These are phyloP conservation scores for Onygenales sp. DNA, from an alignment of 2,329 filamentous ascomycete species.

Conservation along the genomic window DNA sequence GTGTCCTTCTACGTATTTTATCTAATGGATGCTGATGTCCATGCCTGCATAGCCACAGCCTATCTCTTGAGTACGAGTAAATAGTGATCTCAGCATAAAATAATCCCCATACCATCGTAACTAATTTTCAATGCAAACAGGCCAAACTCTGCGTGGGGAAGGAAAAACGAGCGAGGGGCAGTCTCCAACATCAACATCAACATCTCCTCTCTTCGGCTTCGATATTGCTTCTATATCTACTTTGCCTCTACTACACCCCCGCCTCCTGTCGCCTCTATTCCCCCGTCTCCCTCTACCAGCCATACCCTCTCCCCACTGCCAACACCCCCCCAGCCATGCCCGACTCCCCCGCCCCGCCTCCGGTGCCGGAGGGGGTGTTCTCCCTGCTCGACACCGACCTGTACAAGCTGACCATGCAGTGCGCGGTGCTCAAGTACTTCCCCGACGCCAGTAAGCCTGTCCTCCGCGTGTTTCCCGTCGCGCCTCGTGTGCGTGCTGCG, in stretches of 20 bases:
- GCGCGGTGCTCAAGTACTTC: constrained; percentile 87
- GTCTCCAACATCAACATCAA: neutral
- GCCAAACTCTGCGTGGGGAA: no score
- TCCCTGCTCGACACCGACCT: constrained; percentile 77
- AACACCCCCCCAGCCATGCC: neutral
- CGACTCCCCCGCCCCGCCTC: neutral
- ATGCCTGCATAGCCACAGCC: no score
- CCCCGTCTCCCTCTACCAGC: neutral
- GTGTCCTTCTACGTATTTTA: no score
- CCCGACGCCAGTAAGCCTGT: constrained; percentile 46
- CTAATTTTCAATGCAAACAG: no score
- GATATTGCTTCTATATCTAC: neutral
- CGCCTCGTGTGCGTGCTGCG: neutral
- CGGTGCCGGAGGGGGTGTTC: constrained; percentile 57
- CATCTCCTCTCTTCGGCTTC: neutral
- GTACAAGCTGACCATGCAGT: constrained; percentile 99
- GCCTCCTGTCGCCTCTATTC: neutral
- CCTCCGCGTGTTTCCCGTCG: neutral
- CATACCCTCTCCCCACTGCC: neutral
- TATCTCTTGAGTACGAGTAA: no score
- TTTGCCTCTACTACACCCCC: neutral
- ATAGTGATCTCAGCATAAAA: no score
- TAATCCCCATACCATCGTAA: no score
- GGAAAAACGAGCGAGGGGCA: neutral
- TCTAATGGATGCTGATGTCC: no score